phyloP scores from a whole-genome alignment of 129 eudicot species.

The Tagetes patula region DNA sequence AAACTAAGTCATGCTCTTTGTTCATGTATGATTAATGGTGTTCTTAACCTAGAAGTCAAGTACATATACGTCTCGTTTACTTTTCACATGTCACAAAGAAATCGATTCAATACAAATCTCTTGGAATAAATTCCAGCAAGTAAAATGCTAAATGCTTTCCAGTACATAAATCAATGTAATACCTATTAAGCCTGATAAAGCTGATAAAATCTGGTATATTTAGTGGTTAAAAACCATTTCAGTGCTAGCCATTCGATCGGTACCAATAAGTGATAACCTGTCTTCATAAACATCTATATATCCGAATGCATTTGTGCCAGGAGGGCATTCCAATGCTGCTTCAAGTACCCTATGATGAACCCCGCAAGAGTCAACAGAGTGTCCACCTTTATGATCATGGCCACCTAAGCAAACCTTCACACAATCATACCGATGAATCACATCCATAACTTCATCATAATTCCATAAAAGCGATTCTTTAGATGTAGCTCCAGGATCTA shows the following conservation, averaged over 20 bases:
- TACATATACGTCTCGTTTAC: slow-evolving; percentile 8
- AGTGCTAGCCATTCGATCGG: slow-evolving; percentile 64
- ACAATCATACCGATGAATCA: slow-evolving; percentile 77
- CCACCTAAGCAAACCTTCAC: slow-evolving; percentile 91
- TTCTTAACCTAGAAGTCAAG: slow-evolving; percentile 16
- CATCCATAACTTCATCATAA: slow-evolving; percentile 83
- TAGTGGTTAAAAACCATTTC: slow-evolving; percentile 61
- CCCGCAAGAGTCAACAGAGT: slow-evolving; percentile 74
- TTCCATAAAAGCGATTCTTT: slow-evolving; percentile 77
- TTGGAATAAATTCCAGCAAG: neutral
- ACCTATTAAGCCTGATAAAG: neutral
- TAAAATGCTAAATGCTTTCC: slow-evolving; percentile 13
- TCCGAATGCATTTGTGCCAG: slow-evolving; percentile 80
- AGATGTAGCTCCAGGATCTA: slow-evolving; percentile 65
- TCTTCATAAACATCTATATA: slow-evolving; percentile 72
- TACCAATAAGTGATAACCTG: slow-evolving; percentile 63
- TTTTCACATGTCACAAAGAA: neutral
- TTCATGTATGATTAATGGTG: slow-evolving; percentile 3
- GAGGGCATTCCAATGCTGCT: slow-evolving; percentile 95
- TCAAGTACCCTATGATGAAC: slow-evolving; percentile 93
- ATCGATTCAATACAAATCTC: neutral
- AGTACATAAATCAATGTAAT: neutral
- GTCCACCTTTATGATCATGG: slow-evolving; percentile 81
- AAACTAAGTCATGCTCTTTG: neutral
- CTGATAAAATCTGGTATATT: neutral